Conservation (phyloP, 352 stramenopile species). For the Phytopythium montanum region DNA sequence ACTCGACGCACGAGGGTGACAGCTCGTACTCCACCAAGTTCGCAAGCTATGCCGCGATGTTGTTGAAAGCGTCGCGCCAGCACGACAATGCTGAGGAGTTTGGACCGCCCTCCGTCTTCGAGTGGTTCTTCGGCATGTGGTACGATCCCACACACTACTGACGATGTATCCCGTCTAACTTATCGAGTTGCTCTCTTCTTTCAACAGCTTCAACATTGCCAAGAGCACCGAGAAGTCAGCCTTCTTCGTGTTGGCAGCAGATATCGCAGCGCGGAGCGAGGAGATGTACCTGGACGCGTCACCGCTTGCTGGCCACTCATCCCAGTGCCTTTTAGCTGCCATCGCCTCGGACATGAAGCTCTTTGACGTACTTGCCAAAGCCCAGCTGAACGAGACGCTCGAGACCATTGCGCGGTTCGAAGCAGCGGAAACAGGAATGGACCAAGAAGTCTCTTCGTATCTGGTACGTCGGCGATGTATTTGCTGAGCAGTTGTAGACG, state of each 20-base stretch:
- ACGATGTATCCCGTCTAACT: no score
- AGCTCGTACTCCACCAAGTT: background rate
- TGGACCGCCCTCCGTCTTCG: constrained; percentile 43
- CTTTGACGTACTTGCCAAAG: background rate
- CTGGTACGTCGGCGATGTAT: background rate
- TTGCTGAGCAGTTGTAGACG: no score
- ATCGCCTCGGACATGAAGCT: constrained; percentile 1
- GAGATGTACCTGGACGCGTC: constrained; percentile 38
- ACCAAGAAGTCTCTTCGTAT: background rate
- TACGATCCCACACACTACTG: constrained; percentile 13
- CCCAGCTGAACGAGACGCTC: background rate
- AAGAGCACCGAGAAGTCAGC: constrained; percentile 44
- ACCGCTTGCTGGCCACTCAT: constrained; percentile 24
- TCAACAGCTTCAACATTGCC: constrained; percentile 62
- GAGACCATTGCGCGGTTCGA: constrained; percentile 1
- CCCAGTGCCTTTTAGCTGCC: constrained; percentile 41
- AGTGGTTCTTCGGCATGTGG: constrained; percentile 82
- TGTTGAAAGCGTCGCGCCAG: background rate
- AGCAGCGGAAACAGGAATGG: background rate
- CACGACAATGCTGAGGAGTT: constrained; percentile 6
- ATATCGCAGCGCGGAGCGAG: constrained; percentile 44
- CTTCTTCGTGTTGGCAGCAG: constrained; percentile 55
- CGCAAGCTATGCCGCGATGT: background rate
- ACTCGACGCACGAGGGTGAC: background rate
- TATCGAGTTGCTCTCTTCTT: background rate